Base-by-base conservation (phyloP, 2,329 filamentous ascomycete genomes). In the Aspergillus quadricinctus region DNA sequence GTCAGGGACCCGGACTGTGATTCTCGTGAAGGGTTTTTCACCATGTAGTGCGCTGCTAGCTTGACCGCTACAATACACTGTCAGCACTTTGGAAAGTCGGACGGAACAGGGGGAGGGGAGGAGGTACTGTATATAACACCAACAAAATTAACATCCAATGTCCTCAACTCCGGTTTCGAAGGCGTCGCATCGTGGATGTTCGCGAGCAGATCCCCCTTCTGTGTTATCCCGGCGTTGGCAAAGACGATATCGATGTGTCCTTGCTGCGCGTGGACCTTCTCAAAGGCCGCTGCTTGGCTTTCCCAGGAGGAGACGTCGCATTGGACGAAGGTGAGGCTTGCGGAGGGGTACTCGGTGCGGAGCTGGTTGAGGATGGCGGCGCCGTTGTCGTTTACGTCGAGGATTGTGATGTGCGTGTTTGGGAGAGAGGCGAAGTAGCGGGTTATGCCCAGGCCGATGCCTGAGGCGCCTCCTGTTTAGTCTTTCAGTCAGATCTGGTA, bases 211-310 rank as follows among this genome's bases (percentile, higher is more conserved):
- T 69, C 69, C 6, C 72, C 77, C 52, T 73, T 69, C 63, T 78
- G 77, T 0, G 77, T 76, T 35, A 82, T 74, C 1, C 79, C 80
- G 0, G 80, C 79, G 60, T 81, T 81, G 27, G 79, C 79, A 64
- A 80, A 75, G 6, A 81, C 78, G 3, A 80, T 60, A 55, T 82
- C 78, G 19, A 81, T 62, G 11, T 66, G 64, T 1, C 76, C 75
- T 19, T 68, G 65, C 14, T 68, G 56, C 3, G 60, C 57, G 50
- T 69, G 66, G 1, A 73, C 63, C 25, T 69, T 64, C 54, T 67
- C 63, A 50, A 77, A 78, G 0, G 67, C 73, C 0, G 63, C 57
- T 0, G 69, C 70, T 48, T 75, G 71, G 43, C 66, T 68, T 25
- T 72, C 67, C 72, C 72, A 74, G 2, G 66, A 68, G 7, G 71